These are phyloP conservation scores for Cenchrus purpureus DNA, from an alignment of 176 grass and related monocot genomes.

Conservation along the genomic window DNA sequence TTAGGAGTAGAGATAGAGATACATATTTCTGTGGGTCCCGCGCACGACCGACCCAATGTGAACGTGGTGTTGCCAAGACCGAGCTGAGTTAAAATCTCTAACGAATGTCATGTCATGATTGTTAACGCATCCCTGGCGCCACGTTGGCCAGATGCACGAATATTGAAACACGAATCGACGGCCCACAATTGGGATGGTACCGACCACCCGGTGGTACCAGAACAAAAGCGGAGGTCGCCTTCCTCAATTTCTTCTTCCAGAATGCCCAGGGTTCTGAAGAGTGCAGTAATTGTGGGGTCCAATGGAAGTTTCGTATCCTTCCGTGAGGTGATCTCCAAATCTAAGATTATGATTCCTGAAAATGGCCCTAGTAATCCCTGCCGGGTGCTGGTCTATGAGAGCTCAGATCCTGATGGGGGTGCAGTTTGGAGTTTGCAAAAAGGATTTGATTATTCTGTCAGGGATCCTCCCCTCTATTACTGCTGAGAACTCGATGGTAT, in stretches of 20 bases:
- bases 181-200: no score
- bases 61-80: no score
- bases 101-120: no score
- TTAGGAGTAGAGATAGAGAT: no score
- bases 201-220: no score
- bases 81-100: no score
- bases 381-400: background rate
- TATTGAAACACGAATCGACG: no score
- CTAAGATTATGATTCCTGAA: background rate
- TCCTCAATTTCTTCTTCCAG: constrained; percentile 20
- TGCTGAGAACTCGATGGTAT: background rate
- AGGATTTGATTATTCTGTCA: background rate
- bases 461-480: background rate
- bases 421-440: background rate
- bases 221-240: background rate
- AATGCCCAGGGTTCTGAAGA: constrained; percentile 9
- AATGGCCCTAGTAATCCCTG: background rate
- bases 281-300: background rate
- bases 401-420: background rate
- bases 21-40: no score
- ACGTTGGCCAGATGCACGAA: no score
- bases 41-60: no score
- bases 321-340: background rate
- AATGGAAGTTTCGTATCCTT: background rate
- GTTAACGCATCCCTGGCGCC: no score